Evolutionary conservation across 2,329 filamentous ascomycete species (phyloP), one percentile per base, ranked within the genome.

Genomic region (Xenoacremonium recifei): DNA sequence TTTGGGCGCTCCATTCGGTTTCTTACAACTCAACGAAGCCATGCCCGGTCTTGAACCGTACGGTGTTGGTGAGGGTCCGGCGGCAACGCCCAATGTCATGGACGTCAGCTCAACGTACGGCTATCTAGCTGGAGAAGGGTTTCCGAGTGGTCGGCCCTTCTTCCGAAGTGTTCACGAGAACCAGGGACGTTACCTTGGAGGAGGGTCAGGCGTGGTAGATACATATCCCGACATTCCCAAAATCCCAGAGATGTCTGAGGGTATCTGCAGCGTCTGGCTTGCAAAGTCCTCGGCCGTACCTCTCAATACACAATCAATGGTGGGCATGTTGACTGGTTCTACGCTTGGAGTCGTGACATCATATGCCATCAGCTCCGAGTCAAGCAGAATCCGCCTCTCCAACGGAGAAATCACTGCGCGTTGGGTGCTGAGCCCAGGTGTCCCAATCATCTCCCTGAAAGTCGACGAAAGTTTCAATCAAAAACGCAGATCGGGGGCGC

Each of bases 381-480:
- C 61, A 4, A 68, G 79, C 18, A 80, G 84, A 37, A 74, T 80
- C 40, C 77, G 84, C 42, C 80, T 84, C 49, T 73, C 76, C 27
- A 80, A 81, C 30, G 90, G 90, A 4, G 86, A 95, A 56, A 77
- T 93, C 51, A 95, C 89, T 29, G 87, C 88, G 23, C 87, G 86
- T 52, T 97, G 92, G 92, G 83, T 89, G 9, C 72, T 97, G 11
- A 90, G 89, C 58, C 93, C 93, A 3, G 93, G 93, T 30, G 90
- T 97, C 3, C 93, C 93, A 0, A 93, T 99, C 47, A 78, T 96
- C 40, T 80, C 82, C 1, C 81, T 99, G 46, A 80, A 80, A 33
- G 79, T 96, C 6, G 93, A 99, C 57, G 90, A 96, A 20, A 81
- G 81, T 39, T 93, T 90, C 64, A 91, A 77, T 36, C 64, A 76